phyloP scores from a whole-genome alignment of 2,329 filamentous ascomycete species.

The Stagonosporopsis tanaceti region DNA sequence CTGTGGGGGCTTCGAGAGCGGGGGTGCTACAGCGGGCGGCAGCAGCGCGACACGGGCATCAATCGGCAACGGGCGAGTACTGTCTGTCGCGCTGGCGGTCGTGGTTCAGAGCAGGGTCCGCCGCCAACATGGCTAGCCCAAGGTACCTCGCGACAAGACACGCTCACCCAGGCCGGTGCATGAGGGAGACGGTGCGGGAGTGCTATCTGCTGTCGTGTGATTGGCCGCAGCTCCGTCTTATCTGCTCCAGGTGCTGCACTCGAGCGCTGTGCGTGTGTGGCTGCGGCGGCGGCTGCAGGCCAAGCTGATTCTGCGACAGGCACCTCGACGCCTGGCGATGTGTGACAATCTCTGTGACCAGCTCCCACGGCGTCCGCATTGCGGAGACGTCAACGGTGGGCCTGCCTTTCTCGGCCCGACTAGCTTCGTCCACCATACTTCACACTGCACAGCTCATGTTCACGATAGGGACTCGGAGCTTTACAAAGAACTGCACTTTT shows the following conservation, averaged over 20 bases:
- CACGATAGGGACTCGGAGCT: background rate
- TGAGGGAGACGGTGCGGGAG: slow-evolving; percentile 11
- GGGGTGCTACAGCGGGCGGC: slow-evolving; percentile 25
- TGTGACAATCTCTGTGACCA: background rate
- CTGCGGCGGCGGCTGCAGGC: slow-evolving; percentile 13
- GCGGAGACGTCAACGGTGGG: slow-evolving; percentile 17
- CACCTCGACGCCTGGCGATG: background rate
- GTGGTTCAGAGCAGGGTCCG: slow-evolving; percentile 19
- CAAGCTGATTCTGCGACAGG: slow-evolving; percentile 7
- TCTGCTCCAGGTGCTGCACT: slow-evolving; percentile 15
- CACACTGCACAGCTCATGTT: background rate
- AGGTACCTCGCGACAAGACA: slow-evolving; percentile 11
- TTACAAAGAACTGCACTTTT: background rate
- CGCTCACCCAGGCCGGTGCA: slow-evolving; percentile 20
- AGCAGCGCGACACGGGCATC: slow-evolving; percentile 30
- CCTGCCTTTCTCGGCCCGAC: slow-evolving; percentile 15
- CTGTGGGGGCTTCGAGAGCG: slow-evolving; percentile 24
- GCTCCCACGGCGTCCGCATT: slow-evolving; percentile 9
- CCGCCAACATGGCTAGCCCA: slow-evolving; percentile 31
- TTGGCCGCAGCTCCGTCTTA: slow-evolving; percentile 27
- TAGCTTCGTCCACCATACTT: background rate
- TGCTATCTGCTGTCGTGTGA: slow-evolving; percentile 15
- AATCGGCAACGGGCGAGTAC: slow-evolving; percentile 31
- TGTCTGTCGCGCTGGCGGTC: slow-evolving; percentile 19
- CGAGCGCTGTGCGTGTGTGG: background rate